phyloP scores from a whole-genome alignment of 1,284 basidiomycete species.

The Ganoderma resinaceum region DNA sequence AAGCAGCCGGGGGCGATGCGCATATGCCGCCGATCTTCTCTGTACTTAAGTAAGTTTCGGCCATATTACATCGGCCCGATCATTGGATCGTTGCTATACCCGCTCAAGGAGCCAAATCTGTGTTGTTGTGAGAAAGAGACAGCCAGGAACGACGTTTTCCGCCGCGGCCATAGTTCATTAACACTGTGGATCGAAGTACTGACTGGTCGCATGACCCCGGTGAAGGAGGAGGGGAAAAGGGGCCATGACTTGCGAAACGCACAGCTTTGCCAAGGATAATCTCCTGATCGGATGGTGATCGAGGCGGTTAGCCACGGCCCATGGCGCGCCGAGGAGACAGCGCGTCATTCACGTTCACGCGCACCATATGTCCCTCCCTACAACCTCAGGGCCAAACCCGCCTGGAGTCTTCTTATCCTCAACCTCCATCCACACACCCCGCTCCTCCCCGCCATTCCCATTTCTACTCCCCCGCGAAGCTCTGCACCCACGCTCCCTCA shows the following conservation, averaged over 20 bases:
- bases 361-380: not conserved
- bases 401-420: not conserved
- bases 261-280: not conserved
- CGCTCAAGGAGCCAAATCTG: not conserved
- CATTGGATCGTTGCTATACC: not conserved
- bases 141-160: not conserved
- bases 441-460: not conserved
- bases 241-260: not conserved
- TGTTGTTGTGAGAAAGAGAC: not conserved
- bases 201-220: not conserved
- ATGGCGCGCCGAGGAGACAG: not conserved
- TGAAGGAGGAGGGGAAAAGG: not conserved
- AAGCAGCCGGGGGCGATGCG: too few relatives aligned
- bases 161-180: not conserved
- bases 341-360: not conserved
- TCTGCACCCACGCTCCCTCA: not conserved
- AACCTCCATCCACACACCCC: not conserved
- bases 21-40: not conserved
- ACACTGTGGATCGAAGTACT: not conserved
- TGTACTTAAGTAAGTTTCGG: not conserved
- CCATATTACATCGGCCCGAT: too few relatives aligned
- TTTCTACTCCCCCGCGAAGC: not conserved
- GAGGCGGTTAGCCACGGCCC: not conserved
- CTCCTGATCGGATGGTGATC: not conserved
- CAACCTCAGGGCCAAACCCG: not conserved